These are phyloP conservation scores for Ormosia semicastrata DNA, from an alignment of 306 rosid species.

Conservation along the genomic window DNA sequence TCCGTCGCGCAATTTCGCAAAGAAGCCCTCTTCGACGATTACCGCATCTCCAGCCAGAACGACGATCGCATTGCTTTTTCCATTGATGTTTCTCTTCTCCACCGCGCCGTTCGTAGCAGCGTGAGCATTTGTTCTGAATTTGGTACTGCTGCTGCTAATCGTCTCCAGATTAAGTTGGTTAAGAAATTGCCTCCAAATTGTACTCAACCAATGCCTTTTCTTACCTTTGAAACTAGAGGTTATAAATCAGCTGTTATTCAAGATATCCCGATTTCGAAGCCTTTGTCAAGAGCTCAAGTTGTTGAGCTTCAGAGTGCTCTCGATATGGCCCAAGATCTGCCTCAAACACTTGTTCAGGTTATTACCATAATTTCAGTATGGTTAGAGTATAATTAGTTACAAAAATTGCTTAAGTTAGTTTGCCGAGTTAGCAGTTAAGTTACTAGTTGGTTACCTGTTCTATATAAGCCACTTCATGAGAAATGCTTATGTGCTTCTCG, in stretches of 20 bases:
- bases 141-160: slow-evolving; percentile 39
- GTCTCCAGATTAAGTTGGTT: slow-evolving; percentile 81
- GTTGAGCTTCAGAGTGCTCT: slow-evolving; percentile 80
- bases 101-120: slow-evolving; percentile 87
- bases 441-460: no score
- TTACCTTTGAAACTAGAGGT: slow-evolving; percentile 79
- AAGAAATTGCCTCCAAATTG: slow-evolving; percentile 72
- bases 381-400: no score
- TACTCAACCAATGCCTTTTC: slow-evolving; percentile 71
- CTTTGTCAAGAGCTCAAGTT: slow-evolving; percentile 65
- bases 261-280: slow-evolving; percentile 88
- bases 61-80: slow-evolving; percentile 86
- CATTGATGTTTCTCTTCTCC: slow-evolving; percentile 78
- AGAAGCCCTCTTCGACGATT: slow-evolving; percentile 77
- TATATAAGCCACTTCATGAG: no score
- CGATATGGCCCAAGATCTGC: slow-evolving; percentile 83
- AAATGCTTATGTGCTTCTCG: no score
- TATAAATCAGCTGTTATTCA: slow-evolving; percentile 86
- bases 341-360: slow-evolving; percentile 83
- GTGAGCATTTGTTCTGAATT: slow-evolving; percentile 70
- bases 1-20: slow-evolving; percentile 80
- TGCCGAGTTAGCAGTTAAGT: no score
- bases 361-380: background rate
- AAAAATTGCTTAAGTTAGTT: no score
- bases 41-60: slow-evolving; percentile 79